Percentiles rank a stretch among this genome's conserved stretches.
These are phyloP conservation scores for Kodamaea sagamina DNA, from an alignment of 805 yeast genomes.

Conservation along the genomic window DNA sequence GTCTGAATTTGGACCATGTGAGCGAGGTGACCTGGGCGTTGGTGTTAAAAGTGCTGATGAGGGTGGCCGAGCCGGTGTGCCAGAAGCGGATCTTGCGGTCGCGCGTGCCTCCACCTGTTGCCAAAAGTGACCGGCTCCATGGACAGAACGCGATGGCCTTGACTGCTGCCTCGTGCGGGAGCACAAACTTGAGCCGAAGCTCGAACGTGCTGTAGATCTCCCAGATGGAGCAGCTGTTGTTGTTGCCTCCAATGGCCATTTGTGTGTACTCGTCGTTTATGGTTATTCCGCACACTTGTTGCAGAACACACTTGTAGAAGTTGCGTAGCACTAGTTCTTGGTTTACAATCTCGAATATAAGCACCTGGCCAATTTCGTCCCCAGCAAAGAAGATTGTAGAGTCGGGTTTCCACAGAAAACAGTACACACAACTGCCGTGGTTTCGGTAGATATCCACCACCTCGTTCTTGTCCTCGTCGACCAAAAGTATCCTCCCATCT, in stretches of 20 bases:
- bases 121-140: conserved; percentile 77
- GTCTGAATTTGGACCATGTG: conserved; percentile 66
- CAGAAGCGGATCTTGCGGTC: conserved; percentile 82
- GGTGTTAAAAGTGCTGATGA: conserved; percentile 57
- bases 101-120: conserved; percentile 88
- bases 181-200: conserved; percentile 48
- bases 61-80: conserved; percentile 80
- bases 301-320: conserved; percentile 31
- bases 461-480: conserved; percentile 36
- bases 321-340: conserved; percentile 14
- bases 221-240: conserved; percentile 80
- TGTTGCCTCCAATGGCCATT: conserved; percentile 82
- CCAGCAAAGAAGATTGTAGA: conserved; percentile 54
- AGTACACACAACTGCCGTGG: conserved; percentile 49
- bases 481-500: conserved; percentile 54
- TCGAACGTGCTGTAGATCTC: conserved; percentile 39
- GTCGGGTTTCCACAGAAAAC: conserved; percentile 59
- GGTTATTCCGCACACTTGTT: conserved; percentile 52
- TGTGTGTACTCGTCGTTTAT: conserved; percentile 54
- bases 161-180: conserved; percentile 82
- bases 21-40: conserved; percentile 78
- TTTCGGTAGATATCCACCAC: conserved; percentile 17
- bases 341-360: conserved; percentile 37
- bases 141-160: conserved; percentile 91
- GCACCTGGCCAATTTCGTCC: conserved; percentile 62